A percentile compares a stretch with the other conserved stretches of the same genome.
phyloP scores from a whole-genome alignment of 352 stramenopile genomes.

The Pythium grandisporangium region DNA sequence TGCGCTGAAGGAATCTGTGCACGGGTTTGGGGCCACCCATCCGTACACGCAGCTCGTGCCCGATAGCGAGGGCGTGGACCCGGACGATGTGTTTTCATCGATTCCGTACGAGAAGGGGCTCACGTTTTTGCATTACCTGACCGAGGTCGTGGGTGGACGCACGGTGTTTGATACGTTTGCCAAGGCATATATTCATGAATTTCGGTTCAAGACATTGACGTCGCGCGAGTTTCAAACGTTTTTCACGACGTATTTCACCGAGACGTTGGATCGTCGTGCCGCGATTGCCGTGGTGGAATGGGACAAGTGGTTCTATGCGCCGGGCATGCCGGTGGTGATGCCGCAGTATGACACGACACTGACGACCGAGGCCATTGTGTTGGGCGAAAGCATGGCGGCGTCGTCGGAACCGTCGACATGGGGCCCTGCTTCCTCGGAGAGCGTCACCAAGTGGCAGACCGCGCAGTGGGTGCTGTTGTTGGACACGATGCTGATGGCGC shows the following conservation, averaged over 20 bases:
- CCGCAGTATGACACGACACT: slow-evolving; percentile 86
- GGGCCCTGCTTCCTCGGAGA: neutral
- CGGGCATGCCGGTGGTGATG: slow-evolving; percentile 83
- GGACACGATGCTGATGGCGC: slow-evolving; percentile 42
- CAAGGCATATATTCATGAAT: slow-evolving; percentile 79
- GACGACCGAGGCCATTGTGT: slow-evolving; percentile 23
- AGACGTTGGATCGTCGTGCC: slow-evolving; percentile 1
- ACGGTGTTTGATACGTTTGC: slow-evolving; percentile 54
- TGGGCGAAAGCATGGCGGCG: slow-evolving; percentile 29
- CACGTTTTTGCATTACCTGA: slow-evolving; percentile 30
- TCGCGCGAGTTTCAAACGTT: slow-evolving; percentile 42
- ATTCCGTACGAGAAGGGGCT: slow-evolving; percentile 79
- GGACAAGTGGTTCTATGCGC: slow-evolving; percentile 86
- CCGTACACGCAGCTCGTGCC: slow-evolving; percentile 79
- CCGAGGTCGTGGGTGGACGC: slow-evolving; percentile 16
- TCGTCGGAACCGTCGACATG: slow-evolving; percentile 19
- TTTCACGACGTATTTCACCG: slow-evolving; percentile 51
- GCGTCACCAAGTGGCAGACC: slow-evolving; percentile 23
- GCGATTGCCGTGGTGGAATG: slow-evolving; percentile 83
- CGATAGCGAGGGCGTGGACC: slow-evolving; percentile 44
- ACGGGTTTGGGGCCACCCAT: slow-evolving; percentile 25
- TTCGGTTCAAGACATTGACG: slow-evolving; percentile 72
- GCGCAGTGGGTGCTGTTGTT: slow-evolving; percentile 48
- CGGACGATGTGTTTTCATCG: slow-evolving; percentile 83
- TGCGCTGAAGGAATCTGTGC: slow-evolving; percentile 11